phyloP scores from a whole-genome alignment of 2,329 filamentous ascomycete genomes.

The Alternaria sp. region DNA sequence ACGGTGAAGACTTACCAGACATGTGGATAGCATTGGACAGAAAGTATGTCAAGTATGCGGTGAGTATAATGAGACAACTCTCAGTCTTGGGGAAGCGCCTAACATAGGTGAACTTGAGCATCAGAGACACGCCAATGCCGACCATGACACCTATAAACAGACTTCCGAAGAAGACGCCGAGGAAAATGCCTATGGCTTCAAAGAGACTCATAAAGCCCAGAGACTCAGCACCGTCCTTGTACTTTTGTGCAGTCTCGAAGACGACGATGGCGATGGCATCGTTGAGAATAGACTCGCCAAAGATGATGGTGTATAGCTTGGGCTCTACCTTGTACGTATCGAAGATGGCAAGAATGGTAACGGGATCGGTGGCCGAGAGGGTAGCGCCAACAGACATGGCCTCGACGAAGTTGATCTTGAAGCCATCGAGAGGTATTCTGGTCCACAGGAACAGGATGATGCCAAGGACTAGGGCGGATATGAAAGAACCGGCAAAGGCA shows the following conservation, averaged over 20 bases:
- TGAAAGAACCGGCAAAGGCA: constrained; percentile 94
- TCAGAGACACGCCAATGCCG: constrained; percentile 83
- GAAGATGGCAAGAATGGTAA: constrained; percentile 98
- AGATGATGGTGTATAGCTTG: constrained; percentile 98
- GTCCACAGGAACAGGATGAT: constrained; percentile 89
- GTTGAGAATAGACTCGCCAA: constrained; percentile 97
- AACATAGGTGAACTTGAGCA: constrained; percentile 93
- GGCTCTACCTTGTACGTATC: constrained; percentile 99
- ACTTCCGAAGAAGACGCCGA: constrained; percentile 95
- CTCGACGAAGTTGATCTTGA: constrained; percentile 90
- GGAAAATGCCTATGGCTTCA: constrained; percentile 91
- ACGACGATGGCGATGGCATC: constrained; percentile 98
- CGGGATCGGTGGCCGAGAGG: constrained; percentile 93
- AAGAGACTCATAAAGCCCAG: constrained; percentile 83
- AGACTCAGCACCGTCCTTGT: constrained; percentile 73
- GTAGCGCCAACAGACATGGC: constrained; percentile 97
- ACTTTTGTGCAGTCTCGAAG: constrained; percentile 96
- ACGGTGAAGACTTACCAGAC: constrained; percentile 72
- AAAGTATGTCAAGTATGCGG: constrained; percentile 96
- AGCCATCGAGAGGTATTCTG: constrained; percentile 80
- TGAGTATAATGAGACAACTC: constrained; percentile 90
- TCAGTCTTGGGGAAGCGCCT: constrained; percentile 94
- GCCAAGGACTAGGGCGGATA: constrained; percentile 94
- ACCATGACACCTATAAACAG: constrained; percentile 87
- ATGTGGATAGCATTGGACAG: constrained; percentile 95